Conservation (phyloP, 495 filamentous ascomycete species). For the Aspergillus hancockii region DNA sequence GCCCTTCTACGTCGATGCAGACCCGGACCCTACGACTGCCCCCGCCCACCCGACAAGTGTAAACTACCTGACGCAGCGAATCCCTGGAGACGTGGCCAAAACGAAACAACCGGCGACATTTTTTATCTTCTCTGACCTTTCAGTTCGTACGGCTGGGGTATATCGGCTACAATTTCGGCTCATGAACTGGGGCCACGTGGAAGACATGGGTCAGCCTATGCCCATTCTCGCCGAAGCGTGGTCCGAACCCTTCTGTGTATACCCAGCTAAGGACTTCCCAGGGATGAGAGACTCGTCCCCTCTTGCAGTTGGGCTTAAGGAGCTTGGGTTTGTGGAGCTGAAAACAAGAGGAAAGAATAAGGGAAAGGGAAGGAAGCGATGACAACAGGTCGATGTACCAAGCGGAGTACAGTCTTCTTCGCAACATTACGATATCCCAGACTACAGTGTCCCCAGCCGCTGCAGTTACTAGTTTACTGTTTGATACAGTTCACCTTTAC, state of each 20-base stretch:
- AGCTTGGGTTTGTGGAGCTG: constrained; percentile 48
- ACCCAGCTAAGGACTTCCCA: constrained; percentile 94
- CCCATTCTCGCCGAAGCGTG: constrained; percentile 66
- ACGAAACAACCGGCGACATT: constrained; percentile 63
- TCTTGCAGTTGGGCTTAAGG: constrained; percentile 42
- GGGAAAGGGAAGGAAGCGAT: constrained; percentile 40
- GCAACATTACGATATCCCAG: not conserved
- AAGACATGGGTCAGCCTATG: constrained; percentile 57
- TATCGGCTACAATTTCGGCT: constrained; percentile 87
- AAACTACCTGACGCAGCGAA: constrained; percentile 17
- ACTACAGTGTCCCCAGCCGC: not conserved
- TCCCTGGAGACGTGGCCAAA: constrained; percentile 13
- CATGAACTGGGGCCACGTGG: constrained; percentile 60
- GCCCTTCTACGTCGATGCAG: constrained; percentile 43
- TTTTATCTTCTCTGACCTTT: constrained; percentile 94
- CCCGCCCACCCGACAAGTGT: constrained; percentile 69
- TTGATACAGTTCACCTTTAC: not conserved
- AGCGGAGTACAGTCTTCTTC: not conserved
- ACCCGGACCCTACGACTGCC: constrained; percentile 47
- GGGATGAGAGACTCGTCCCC: constrained; percentile 71
- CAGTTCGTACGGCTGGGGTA: constrained; percentile 79
- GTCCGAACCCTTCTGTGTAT: constrained; percentile 84
- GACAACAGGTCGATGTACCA: not conserved
- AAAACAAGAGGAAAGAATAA: constrained; percentile 48
- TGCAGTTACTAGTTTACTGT: not conserved